Evolutionary conservation across 805 yeast genomes (phyloP).

Genomic region (Candida nitratophila): DNA sequence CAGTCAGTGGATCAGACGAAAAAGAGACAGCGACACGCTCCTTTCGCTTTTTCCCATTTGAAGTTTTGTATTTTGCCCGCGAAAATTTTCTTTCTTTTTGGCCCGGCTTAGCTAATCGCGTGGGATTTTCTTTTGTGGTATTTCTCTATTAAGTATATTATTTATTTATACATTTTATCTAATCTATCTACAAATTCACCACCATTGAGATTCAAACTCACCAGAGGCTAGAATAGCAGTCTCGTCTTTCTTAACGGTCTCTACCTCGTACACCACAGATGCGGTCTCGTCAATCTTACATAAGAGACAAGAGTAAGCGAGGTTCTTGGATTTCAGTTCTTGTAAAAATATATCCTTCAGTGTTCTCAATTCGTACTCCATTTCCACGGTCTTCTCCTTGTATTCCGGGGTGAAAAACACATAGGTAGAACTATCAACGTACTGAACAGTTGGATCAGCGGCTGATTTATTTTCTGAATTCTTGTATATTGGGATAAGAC

Average conservation of each 20-base stretch:
- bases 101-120: no score
- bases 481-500: slow-evolving; percentile 17
- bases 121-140: no score
- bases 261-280: slow-evolving; percentile 23
- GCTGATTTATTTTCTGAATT: neutral
- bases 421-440: slow-evolving; percentile 35
- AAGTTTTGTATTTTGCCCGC: no score
- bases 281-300: slow-evolving; percentile 35
- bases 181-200: neutral
- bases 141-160: no score
- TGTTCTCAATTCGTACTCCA: slow-evolving; percentile 35
- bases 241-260: neutral
- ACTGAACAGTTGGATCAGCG: slow-evolving; percentile 26
- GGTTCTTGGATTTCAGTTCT: slow-evolving; percentile 29
- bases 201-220: neutral
- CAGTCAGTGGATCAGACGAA: no score
- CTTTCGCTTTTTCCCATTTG: no score
- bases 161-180: no score
- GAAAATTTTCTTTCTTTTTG: no score
- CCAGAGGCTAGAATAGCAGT: neutral
- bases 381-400: slow-evolving; percentile 27
- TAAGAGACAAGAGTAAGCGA: slow-evolving; percentile 44
- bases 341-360: slow-evolving; percentile 30
- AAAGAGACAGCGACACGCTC: no score
- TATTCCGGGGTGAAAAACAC: slow-evolving; percentile 32